These are phyloP conservation scores for Spiraea crenata DNA, from an alignment of 331 rosid genomes.

Conservation along the genomic window DNA sequence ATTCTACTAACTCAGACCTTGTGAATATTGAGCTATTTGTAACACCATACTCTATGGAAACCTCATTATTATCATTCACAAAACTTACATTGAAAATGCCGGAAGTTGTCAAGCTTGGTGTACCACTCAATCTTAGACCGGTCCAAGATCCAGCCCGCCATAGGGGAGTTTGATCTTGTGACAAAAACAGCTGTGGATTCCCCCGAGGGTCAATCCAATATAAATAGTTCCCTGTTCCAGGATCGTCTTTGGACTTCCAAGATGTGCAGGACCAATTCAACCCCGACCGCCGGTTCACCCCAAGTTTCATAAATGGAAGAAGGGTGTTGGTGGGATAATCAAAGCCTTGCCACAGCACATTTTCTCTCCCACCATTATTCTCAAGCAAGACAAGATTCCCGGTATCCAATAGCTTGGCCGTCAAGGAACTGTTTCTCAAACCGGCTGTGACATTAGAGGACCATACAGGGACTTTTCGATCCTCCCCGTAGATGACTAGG, in stretches of 20 bases:
- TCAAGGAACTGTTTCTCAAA: not conserved
- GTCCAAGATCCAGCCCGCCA: too few relatives aligned
- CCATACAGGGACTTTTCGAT: too few relatives aligned
- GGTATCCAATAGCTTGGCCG: conserved; percentile 25
- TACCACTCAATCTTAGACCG: too few relatives aligned
- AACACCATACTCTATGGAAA: too few relatives aligned
- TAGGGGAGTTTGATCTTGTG: too few relatives aligned
- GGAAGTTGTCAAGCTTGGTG: too few relatives aligned
- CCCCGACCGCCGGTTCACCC: conserved; percentile 33
- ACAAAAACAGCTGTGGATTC: too few relatives aligned
- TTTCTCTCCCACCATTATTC: not conserved
- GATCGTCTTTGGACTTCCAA: conserved; percentile 50
- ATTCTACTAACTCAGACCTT: too few relatives aligned
- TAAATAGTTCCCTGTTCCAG: conserved; percentile 33
- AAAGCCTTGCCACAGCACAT: conserved; percentile 27
- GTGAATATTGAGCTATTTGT: too few relatives aligned
- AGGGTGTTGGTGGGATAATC: not conserved
- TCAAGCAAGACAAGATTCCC: conserved; percentile 32
- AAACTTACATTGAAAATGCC: too few relatives aligned
- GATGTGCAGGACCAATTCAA: conserved; percentile 37
- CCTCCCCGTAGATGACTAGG: too few relatives aligned
- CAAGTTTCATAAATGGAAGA: conserved; percentile 36
- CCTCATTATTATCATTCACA: too few relatives aligned
- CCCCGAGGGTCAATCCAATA: conserved; percentile 13
- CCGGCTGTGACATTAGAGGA: conserved; percentile 1